Conservation (phyloP, 768 basidiomycete species). For the Clitopilus hobsonii region DNA sequence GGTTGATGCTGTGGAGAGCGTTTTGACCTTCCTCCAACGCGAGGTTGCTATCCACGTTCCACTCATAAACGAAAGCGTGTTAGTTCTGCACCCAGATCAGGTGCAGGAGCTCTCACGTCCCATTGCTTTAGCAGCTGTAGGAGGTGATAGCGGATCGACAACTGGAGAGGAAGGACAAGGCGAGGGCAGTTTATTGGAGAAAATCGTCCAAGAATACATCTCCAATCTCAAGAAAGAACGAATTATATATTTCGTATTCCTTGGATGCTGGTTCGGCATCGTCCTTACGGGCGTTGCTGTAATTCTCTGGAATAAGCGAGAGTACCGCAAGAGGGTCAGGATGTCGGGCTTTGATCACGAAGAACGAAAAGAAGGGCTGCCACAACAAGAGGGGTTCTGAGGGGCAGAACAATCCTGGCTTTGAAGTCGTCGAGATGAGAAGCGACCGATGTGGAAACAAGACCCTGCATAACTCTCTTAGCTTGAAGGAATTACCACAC, state of each 20-base stretch:
- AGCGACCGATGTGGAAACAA: no score
- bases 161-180: conserved; percentile 13
- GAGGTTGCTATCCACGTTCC: conserved; percentile 82
- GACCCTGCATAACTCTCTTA: no score
- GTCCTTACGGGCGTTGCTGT: conserved; percentile 72
- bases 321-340: not conserved
- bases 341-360: conserved; percentile 10
- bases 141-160: conserved; percentile 22
- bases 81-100: conserved; percentile 68
- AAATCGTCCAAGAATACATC: conserved; percentile 71
- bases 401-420: no score
- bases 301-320: conserved; percentile 56
- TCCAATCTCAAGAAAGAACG: conserved; percentile 73
- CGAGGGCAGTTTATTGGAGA: conserved; percentile 55
- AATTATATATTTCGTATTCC: conserved; percentile 78
- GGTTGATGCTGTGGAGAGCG: conserved; percentile 79
- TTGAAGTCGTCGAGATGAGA: no score
- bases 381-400: no score
- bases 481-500: no score
- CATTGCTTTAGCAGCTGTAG: conserved; percentile 80
- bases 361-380: no score
- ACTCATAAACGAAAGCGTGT: conserved; percentile 65
- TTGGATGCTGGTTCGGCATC: conserved; percentile 80
- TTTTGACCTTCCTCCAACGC: conserved; percentile 85
- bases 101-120: conserved; percentile 76